These are phyloP conservation scores for Coemansia sp. DNA, from an alignment of 192 early-diverging fungal species.

Conservation along the genomic window DNA sequence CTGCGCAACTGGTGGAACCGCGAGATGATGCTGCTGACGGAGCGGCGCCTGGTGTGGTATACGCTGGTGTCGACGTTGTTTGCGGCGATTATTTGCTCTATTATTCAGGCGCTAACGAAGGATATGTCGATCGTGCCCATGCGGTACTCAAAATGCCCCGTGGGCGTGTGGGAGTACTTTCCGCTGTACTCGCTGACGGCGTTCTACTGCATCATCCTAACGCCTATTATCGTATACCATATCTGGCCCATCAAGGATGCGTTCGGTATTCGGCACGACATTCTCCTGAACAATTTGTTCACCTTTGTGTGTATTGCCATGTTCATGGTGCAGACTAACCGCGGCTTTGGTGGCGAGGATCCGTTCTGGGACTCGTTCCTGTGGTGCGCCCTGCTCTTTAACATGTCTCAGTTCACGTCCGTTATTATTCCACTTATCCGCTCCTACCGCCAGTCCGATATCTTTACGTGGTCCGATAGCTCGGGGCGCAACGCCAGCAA, in stretches of 20 bases:
- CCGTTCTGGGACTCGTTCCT: slow-evolving; percentile 55
- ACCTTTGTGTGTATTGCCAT: slow-evolving; percentile 52
- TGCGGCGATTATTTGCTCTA: slow-evolving; percentile 33
- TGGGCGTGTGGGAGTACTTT: slow-evolving; percentile 56
- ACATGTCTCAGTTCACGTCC: slow-evolving; percentile 54
- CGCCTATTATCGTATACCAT: slow-evolving; percentile 50
- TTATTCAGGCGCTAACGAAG: slow-evolving; percentile 50
- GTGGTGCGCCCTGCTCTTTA: slow-evolving; percentile 50
- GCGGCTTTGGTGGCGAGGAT: slow-evolving; percentile 40
- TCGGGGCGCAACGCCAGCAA: slow-evolving; percentile 33
- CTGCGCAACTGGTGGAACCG: slow-evolving; percentile 35
- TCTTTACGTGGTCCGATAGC: slow-evolving; percentile 46
- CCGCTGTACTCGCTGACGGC: slow-evolving; percentile 47
- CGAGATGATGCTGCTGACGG: slow-evolving; percentile 46
- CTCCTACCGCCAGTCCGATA: slow-evolving; percentile 49
- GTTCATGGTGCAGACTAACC: slow-evolving; percentile 53
- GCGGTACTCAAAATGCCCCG: slow-evolving; percentile 43
- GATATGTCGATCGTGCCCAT: slow-evolving; percentile 47
- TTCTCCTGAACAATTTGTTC: slow-evolving; percentile 51
- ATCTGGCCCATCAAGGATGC: slow-evolving; percentile 55
- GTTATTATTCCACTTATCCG: slow-evolving; percentile 48
- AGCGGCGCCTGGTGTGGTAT: slow-evolving; percentile 50
- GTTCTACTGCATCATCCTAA: slow-evolving; percentile 44
- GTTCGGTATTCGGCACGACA: slow-evolving; percentile 52
- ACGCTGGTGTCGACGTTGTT: slow-evolving; percentile 35